Evolutionary conservation across 2,329 filamentous ascomycete genomes (phyloP), one percentile per base, ranked within the genome.

Genomic region (Aspergillus awamori): DNA sequence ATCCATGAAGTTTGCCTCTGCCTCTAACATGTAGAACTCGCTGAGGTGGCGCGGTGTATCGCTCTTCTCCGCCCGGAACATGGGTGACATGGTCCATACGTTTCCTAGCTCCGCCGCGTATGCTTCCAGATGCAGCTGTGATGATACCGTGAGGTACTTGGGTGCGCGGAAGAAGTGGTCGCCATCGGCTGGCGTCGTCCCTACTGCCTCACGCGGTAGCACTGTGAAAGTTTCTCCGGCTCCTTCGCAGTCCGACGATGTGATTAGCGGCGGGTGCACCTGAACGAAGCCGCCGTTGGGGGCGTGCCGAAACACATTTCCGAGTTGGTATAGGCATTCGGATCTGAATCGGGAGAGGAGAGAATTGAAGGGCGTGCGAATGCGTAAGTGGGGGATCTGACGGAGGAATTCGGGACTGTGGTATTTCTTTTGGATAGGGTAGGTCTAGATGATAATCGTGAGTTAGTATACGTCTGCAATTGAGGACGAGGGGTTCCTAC

Each of bases 21-120:
- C 93, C 77, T 99, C 95, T 2, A 99, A 85, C 95, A 99, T 98
- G 79, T 98, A 98, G 72, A 99, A 98, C 73, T 99, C 95, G 80
- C 92, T 97, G 63, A 99, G 82, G 77, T 99, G 95, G 28, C 95
- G 88, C 5, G 93, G 89, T 0, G 95, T 98, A 72, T 98, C 93
- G 77, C 93, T 97, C 73, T 88, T 89, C 76, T 97, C 95, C 4
- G 95, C 95, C 39, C 95, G 87, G 73, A 99, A 99, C 0, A 93
- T 96, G 2, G 95, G 95, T 4, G 93, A 95, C 10, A 99, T 80
- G 1, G 93, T 91, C 93, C 95, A 99, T 7, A 98, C 95, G 69
- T 90, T 92, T 41, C 92, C 92, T 30, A 97, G 84, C 20, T 93
- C 89, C 70, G 96, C 93, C 0, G 93, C 89, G 60, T 97, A 85